Percentiles rank a stretch among this genome's conserved stretches.
phyloP scores from a whole-genome alignment of 257 asterid genomes.

The Cordia subcordata region DNA sequence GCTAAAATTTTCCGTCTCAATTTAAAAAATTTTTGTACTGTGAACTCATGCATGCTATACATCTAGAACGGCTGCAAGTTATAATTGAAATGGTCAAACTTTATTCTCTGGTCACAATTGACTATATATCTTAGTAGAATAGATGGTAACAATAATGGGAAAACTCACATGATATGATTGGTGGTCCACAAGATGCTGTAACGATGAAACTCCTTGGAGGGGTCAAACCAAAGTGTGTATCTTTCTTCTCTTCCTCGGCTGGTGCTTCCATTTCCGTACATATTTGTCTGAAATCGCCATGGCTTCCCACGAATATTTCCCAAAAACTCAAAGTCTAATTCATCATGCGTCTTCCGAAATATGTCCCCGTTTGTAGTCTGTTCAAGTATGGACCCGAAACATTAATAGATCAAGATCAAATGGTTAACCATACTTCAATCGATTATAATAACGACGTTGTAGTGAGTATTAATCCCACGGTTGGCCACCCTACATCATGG shows the following conservation, averaged over 20 bases:
- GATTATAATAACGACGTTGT: not conserved
- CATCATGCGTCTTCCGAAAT: conserved; percentile 68
- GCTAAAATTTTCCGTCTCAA: no score
- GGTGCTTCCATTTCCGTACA: conserved; percentile 96
- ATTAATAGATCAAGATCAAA: not conserved
- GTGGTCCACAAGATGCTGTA: conserved; percentile 88
- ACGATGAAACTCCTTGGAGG: conserved; percentile 65
- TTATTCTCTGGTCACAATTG: conserved; percentile 26
- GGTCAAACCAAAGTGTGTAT: conserved; percentile 79
- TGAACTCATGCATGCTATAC: no score
- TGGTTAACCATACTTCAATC: not conserved
- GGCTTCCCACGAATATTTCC: conserved; percentile 81
- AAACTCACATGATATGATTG: conserved; percentile 64
- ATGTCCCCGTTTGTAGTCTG: conserved; percentile 81
- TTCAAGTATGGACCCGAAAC: not conserved
- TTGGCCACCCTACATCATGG: not conserved
- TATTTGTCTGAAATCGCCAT: conserved; percentile 93
- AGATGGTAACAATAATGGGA: conserved; percentile 7
- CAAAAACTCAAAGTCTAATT: conserved; percentile 83
- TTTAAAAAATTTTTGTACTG: no score
- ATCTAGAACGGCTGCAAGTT: not conserved
- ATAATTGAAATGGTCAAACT: conserved; percentile 53
- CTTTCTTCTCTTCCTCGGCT: conserved; percentile 91
- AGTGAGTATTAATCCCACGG: no score
- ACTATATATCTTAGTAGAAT: conserved; percentile 23